phyloP scores from a whole-genome alignment of 1,284 basidiomycete species.

The Vanrija pseudolonga region DNA sequence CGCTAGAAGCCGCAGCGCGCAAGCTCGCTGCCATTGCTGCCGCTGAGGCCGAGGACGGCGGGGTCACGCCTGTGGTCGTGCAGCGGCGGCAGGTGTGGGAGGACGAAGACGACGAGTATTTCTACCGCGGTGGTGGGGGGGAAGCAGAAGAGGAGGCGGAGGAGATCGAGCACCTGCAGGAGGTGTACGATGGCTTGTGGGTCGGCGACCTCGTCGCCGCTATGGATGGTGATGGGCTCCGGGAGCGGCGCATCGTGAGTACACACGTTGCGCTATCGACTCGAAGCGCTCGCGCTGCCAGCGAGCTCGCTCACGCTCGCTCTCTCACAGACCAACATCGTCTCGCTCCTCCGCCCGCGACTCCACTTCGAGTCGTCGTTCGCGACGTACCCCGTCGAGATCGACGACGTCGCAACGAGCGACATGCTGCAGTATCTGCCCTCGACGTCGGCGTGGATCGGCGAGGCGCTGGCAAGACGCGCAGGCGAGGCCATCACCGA shows the following conservation, averaged over 20 bases:
- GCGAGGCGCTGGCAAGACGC: constrained; percentile 57
- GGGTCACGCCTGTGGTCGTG: neutral
- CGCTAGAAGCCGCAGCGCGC: constrained; percentile 32
- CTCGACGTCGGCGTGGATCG: constrained; percentile 72
- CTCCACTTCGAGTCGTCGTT: constrained; percentile 35
- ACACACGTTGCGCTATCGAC: no score
- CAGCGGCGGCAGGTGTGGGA: constrained; percentile 10
- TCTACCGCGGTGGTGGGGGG: neutral
- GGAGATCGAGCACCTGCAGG: constrained; percentile 40
- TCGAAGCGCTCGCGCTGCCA: no score
- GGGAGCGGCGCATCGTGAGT: constrained; percentile 43
- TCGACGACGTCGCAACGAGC: constrained; percentile 48
- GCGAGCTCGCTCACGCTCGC: no score
- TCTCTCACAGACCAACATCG: constrained; percentile 45
- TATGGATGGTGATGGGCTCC: constrained; percentile 38
- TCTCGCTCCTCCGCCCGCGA: constrained; percentile 41
- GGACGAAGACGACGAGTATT: constrained; percentile 13
- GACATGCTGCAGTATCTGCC: constrained; percentile 74
- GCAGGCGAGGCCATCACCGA: neutral
- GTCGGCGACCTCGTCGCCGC: constrained; percentile 49
- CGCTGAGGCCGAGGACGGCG: no score
- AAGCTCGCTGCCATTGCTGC: constrained; percentile 19
- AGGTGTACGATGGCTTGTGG: constrained; percentile 46
- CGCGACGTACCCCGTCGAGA: constrained; percentile 37
- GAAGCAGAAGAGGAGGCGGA: constrained; percentile 17